These are phyloP conservation scores for Candida ficus DNA, from an alignment of 805 yeast species.

Conservation along the genomic window DNA sequence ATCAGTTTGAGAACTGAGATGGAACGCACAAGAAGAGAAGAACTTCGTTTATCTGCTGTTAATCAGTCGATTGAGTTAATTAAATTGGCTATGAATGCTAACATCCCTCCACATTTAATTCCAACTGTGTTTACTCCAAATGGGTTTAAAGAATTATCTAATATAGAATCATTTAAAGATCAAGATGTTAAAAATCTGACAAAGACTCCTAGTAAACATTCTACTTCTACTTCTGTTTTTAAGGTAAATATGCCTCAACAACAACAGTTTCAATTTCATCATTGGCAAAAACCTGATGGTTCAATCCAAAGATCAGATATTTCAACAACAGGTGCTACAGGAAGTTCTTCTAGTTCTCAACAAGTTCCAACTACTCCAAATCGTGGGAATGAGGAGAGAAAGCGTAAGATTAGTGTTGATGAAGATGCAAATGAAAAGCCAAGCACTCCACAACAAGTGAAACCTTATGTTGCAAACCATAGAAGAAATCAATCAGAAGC, in stretches of 20 bases:
- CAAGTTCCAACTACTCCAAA: conserved; percentile 2
- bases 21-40: conserved; percentile 35
- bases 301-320: conserved; percentile 1
- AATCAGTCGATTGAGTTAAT: conserved; percentile 32
- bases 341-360: conserved; percentile 1
- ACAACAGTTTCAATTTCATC: conserved; percentile 26
- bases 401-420: conserved; percentile 4
- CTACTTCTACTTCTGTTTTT: conserved; percentile 21
- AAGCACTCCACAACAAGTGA: not conserved
- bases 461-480: conserved; percentile 7
- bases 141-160: conserved; percentile 1
- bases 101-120: conserved; percentile 32
- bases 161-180: not conserved
- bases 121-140: conserved; percentile 29
- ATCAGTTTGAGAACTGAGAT: conserved; percentile 34
- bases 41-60: conserved; percentile 27
- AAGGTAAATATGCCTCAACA: conserved; percentile 25
- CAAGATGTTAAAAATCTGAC: not conserved
- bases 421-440: not conserved
- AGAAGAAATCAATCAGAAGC: conserved; percentile 28
- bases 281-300: conserved; percentile 25
- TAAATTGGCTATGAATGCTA: conserved; percentile 30
- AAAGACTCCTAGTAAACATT: not conserved
- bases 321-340: conserved; percentile 7
- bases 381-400: conserved; percentile 4